phyloP scores from a whole-genome alignment of 2,329 filamentous ascomycete species.

The Juglanconis oblonga region DNA sequence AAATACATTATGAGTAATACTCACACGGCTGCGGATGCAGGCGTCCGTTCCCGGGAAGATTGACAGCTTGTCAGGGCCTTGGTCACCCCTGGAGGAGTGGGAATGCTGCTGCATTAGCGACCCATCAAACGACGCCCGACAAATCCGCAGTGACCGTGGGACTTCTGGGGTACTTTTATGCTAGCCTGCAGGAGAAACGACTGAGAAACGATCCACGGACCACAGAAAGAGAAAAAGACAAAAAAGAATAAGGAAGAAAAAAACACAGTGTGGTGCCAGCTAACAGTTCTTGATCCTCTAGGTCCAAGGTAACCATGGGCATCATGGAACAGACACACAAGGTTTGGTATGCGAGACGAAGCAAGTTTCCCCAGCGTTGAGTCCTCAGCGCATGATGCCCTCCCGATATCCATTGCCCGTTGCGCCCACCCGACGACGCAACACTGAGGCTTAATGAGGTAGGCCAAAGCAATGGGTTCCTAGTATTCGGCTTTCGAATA shows the following conservation, averaged over 20 bases:
- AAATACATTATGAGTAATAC: neutral
- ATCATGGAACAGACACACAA: neutral
- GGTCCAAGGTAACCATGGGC: neutral
- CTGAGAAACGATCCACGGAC: neutral
- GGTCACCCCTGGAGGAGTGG: neutral
- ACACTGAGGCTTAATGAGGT: neutral
- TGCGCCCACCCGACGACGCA: neutral
- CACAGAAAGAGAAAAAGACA: neutral
- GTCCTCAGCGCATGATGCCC: neutral
- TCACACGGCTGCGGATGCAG: neutral
- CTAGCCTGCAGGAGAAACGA: neutral
- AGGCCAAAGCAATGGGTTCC: neutral
- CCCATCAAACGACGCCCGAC: neutral
- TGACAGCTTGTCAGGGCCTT: neutral
- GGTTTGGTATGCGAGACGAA: neutral
- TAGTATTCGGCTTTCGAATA: neutral
- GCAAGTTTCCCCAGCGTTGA: neutral
- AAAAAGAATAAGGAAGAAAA: too few relatives aligned
- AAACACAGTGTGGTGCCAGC: neutral
- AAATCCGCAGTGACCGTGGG: neutral
- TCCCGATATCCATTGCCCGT: neutral
- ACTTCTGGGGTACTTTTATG: neutral
- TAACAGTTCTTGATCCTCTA: neutral
- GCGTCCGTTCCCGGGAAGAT: too few relatives aligned
- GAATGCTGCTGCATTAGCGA: neutral